Evolutionary conservation across 2,329 filamentous ascomycete species (phyloP), one percentile per base, ranked within the genome.

Genomic region (Aspergillus sojae): DNA sequence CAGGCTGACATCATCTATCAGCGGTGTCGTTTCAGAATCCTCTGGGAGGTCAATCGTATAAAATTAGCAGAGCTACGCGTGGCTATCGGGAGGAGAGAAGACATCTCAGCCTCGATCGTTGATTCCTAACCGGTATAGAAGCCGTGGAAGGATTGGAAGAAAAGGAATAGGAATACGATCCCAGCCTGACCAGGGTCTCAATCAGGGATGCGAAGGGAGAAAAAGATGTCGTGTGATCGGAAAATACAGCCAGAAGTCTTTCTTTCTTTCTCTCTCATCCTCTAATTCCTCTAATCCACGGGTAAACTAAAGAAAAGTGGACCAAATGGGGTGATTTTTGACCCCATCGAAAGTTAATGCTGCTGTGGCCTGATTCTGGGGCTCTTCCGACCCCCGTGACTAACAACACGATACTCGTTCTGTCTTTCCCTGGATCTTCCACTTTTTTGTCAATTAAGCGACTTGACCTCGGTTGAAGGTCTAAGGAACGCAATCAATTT

Each of bases 281-380:
- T 23, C 23, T 23, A 7, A 41, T 43, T 14, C 14, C 14, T 14
- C 34, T 16, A 2, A 16, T 41, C 6, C 16, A 41, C 36, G 36
- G 36, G 36, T 41, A 41, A 19, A 19, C 36, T 41, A 41, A 41
- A 41, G 36, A 19, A 2, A 41, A 45, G n/a, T 48, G 45, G 21
- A n/a, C 34, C 57, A 50, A 41, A 53, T 60, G 58, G 58, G 21
- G 48, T 60, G 58, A 60, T 54, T 32, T 60, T 48, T 52, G 12
- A 5, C 46, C 46, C 46, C 46, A 7, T 32, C 30, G 19, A n/a
- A 52, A 55, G 16, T 55, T 39, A 55, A 39, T 60, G 58, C 58
- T 48, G 23, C 19, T 45, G 46, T 60, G 58, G 58, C 58, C 58
- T 60, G 58, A 60, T 60, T 52, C 48, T 60, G 58, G 58, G 52